Evolutionary conservation across 768 basidiomycete species (phyloP).

Genomic region (Leccinum incarnatum): DNA sequence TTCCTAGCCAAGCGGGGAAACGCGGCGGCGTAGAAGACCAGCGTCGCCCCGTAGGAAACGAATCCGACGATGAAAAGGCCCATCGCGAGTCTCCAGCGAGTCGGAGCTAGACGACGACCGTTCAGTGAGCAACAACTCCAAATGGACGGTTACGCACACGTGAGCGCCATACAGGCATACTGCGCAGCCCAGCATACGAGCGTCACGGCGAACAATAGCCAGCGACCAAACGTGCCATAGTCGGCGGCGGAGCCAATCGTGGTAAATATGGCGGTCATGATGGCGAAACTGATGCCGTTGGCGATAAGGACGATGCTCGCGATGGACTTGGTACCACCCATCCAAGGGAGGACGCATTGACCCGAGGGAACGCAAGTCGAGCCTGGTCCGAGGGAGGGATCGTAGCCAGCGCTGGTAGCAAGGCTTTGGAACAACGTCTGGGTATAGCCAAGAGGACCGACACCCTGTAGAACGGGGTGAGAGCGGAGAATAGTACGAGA

Average conservation of each 20-base stretch:
- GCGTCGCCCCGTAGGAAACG: constrained; percentile 74
- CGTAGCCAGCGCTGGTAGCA: constrained; percentile 69
- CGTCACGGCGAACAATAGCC: constrained; percentile 71
- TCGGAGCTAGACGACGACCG: constrained; percentile 43
- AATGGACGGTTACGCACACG: constrained; percentile 43
- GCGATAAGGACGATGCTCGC: constrained; percentile 75
- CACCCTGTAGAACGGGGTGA: constrained; percentile 44
- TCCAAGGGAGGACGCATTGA: constrained; percentile 79
- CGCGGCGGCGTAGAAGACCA: constrained; percentile 75
- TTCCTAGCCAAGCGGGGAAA: constrained; percentile 84
- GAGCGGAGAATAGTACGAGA: not conserved
- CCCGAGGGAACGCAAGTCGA: constrained; percentile 70
- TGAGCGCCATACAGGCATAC: constrained; percentile 73
- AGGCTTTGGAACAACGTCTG: constrained; percentile 75
- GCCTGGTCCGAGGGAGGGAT: constrained; percentile 66
- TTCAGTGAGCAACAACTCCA: not conserved
- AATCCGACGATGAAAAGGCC: constrained; percentile 77
- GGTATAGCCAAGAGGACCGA: constrained; percentile 65
- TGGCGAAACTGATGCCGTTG: constrained; percentile 72
- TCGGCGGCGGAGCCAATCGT: constrained; percentile 54
- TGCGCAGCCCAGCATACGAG: constrained; percentile 79
- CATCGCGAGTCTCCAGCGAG: constrained; percentile 76
- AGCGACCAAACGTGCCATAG: constrained; percentile 59
- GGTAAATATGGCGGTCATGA: constrained; percentile 81
- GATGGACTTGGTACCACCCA: constrained; percentile 66